Percentiles rank a stretch among this genome's conserved stretches.
Conservation (phyloP, 2,329 filamentous ascomycete species). For the Xylaria sp. region DNA sequence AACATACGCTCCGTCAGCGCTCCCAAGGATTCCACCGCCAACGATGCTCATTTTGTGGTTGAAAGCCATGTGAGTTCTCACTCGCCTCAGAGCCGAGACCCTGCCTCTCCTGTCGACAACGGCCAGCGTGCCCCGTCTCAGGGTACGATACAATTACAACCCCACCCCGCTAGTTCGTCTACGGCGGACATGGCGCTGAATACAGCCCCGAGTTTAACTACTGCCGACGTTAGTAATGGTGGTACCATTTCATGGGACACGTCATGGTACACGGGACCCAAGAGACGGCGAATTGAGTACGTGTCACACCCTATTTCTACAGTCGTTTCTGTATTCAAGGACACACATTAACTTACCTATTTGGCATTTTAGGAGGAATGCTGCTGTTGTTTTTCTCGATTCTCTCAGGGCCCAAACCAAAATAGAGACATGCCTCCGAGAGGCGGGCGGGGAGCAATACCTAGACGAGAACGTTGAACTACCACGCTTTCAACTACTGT, state of each 20-base stretch:
- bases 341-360: background rate
- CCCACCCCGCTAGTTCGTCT: conserved; percentile 14
- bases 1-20: conserved; percentile 40
- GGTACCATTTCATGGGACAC: conserved; percentile 9
- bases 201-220: conserved; percentile 35
- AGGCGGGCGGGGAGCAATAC: conserved; percentile 25
- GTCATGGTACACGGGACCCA: conserved; percentile 26
- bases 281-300: conserved; percentile 38
- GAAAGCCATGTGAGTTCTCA: conserved; percentile 21
- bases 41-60: conserved; percentile 38
- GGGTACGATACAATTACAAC: conserved; percentile 19
- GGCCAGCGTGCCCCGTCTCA: conserved; percentile 21
- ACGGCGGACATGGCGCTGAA: conserved; percentile 33
- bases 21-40: conserved; percentile 30
- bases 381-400: conserved; percentile 29
- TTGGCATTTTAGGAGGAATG: conserved; percentile 25
- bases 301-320: conserved; percentile 15
- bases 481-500: conserved; percentile 60
- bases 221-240: conserved; percentile 17
- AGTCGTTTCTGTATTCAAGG: background rate
- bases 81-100: conserved; percentile 25
- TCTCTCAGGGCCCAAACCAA: conserved; percentile 16
- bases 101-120: conserved; percentile 16
- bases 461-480: conserved; percentile 46
- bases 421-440: conserved; percentile 22